These are phyloP conservation scores for Lasiosphaeria hispida DNA, from an alignment of 495 filamentous ascomycete genomes.

Conservation along the genomic window DNA sequence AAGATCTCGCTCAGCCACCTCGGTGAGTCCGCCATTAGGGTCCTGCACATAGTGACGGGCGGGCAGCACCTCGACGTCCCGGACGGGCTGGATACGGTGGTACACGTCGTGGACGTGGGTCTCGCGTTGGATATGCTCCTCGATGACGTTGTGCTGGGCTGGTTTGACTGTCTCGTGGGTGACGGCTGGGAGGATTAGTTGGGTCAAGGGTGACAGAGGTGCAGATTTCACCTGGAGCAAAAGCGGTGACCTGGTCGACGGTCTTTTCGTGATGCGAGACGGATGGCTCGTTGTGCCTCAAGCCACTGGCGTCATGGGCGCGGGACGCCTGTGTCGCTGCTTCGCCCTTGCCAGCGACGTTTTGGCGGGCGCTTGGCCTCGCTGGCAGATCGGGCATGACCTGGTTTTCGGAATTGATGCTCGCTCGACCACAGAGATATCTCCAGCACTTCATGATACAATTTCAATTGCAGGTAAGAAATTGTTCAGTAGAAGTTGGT, in stretches of 20 bases:
- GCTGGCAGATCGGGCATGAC: too few relatives aligned
- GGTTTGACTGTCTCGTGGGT: constrained; percentile 51
- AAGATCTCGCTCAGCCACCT: constrained; percentile 9
- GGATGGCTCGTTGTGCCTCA: background rate
- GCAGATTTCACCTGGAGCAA: constrained; percentile 28
- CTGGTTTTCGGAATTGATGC: too few relatives aligned
- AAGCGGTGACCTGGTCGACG: constrained; percentile 22
- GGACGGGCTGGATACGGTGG: constrained; percentile 52
- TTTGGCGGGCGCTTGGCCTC: too few relatives aligned
- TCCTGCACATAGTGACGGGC: constrained; percentile 23
- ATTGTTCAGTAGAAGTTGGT: too few relatives aligned
- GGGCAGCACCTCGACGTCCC: constrained; percentile 42
- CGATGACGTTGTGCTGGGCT: constrained; percentile 43
- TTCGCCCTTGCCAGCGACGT: too few relatives aligned
- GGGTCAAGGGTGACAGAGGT: background rate
- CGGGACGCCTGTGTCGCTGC: too few relatives aligned
- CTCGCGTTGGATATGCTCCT: constrained; percentile 54
- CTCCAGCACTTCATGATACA: too few relatives aligned
- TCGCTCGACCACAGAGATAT: too few relatives aligned
- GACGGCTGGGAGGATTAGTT: constrained; percentile 41
- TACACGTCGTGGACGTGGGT: constrained; percentile 56
- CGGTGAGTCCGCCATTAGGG: background rate
- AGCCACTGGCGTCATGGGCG: background rate
- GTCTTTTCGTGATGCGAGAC: background rate
- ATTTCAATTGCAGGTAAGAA: too few relatives aligned